These are phyloP conservation scores for Phytophthora fragariaefolia DNA, from an alignment of 352 stramenopile species.

Conservation along the genomic window DNA sequence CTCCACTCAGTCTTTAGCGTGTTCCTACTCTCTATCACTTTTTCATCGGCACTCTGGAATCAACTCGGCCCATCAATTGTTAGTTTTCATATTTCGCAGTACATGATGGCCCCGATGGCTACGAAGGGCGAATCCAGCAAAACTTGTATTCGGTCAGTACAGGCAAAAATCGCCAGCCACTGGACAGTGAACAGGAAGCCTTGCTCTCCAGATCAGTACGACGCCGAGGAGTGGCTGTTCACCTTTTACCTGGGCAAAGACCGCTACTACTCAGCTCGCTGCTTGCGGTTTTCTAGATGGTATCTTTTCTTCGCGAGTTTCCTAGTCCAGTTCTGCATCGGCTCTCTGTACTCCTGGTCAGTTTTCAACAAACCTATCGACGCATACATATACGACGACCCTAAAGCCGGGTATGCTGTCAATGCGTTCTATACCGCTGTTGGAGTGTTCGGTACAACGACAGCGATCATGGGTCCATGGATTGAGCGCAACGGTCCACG, in stretches of 20 bases:
- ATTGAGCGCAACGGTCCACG: constrained; percentile 70
- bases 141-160: constrained; percentile 17
- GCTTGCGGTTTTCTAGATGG: constrained; percentile 65
- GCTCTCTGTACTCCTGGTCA: constrained; percentile 75
- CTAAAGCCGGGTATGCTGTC: constrained; percentile 53
- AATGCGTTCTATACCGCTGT: constrained; percentile 80
- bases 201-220: constrained; percentile 60
- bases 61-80: not conserved
- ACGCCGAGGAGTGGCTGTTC: constrained; percentile 67
- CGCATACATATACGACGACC: constrained; percentile 48
- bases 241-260: constrained; percentile 68
- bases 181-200: constrained; percentile 58
- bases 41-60: constrained; percentile 7
- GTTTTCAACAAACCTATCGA: constrained; percentile 80
- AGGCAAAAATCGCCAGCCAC: constrained; percentile 40
- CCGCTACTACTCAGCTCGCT: constrained; percentile 47
- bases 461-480: constrained; percentile 77
- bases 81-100: constrained; percentile 1
- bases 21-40: constrained; percentile 9
- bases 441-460: constrained; percentile 63
- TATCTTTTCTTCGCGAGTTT: constrained; percentile 72
- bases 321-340: constrained; percentile 74
- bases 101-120: constrained; percentile 10
- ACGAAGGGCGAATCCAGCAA: constrained; percentile 20
- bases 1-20: not conserved